Percentiles rank a stretch among this genome's conserved stretches.
Conservation (phyloP, 2,329 filamentous ascomycete genomes). For the Pseudogymnoascus sp. region DNA sequence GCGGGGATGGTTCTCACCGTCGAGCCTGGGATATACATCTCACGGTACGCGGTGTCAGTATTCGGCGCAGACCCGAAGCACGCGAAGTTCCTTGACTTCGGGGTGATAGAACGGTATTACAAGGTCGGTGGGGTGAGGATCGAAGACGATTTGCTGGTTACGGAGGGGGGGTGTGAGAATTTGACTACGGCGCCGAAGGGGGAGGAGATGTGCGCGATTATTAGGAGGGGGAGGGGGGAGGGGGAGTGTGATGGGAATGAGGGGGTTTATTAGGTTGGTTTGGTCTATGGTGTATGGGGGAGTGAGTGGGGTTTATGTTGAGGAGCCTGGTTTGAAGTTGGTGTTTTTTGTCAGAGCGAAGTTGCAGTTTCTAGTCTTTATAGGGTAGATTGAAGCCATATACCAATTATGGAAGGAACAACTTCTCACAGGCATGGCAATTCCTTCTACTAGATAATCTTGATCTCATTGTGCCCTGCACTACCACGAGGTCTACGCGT, state of each 20-base stretch:
- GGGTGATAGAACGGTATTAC: constrained; percentile 63
- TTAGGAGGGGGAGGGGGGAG: constrained; percentile 34
- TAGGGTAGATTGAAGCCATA: not conserved
- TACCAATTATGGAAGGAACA: not conserved
- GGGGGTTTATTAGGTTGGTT: not conserved
- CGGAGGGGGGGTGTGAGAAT: constrained; percentile 71
- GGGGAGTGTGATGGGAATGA: constrained; percentile 1
- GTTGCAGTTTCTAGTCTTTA: not conserved
- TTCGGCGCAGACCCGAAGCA: constrained; percentile 54
- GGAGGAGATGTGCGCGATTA: constrained; percentile 58
- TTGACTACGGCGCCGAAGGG: constrained; percentile 74
- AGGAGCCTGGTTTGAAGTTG: not conserved
- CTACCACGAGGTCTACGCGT: too few relatives aligned
- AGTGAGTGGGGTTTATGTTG: not conserved
- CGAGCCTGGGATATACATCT: constrained; percentile 74
- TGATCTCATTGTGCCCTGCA: too few relatives aligned
- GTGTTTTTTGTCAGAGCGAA: not conserved
- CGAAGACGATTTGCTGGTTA: constrained; percentile 84
- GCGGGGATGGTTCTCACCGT: constrained; percentile 62
- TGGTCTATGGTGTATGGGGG: not conserved
- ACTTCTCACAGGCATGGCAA: too few relatives aligned
- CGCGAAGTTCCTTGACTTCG: constrained; percentile 56
- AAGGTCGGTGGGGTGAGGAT: constrained; percentile 82
- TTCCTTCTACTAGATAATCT: too few relatives aligned
- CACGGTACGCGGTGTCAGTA: constrained; percentile 64